Evolutionary conservation across 2,329 filamentous ascomycete genomes (phyloP).

Genomic region (Septoria linicola): DNA sequence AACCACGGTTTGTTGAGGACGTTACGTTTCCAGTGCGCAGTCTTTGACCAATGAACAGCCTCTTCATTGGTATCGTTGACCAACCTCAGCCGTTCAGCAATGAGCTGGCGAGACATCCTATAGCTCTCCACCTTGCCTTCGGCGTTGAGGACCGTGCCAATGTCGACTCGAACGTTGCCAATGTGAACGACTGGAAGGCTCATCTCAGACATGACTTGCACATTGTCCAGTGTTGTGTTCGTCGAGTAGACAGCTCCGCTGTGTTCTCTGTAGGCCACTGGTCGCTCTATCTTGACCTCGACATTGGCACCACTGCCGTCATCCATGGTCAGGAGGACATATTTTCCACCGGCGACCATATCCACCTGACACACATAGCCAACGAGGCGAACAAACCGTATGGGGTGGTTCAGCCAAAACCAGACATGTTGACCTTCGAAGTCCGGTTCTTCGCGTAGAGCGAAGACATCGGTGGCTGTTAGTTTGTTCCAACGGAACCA

Average conservation of each 20-base stretch:
- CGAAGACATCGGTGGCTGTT: conserved; percentile 55
- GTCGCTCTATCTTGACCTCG: conserved; percentile 53
- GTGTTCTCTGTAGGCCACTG: conserved; percentile 5
- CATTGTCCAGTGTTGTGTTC: conserved; percentile 40
- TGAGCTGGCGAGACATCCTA: conserved; percentile 52
- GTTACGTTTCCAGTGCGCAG: conserved; percentile 49
- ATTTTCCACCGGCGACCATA: conserved; percentile 39
- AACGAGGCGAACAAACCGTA: conserved; percentile 49
- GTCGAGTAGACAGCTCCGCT: conserved; percentile 6
- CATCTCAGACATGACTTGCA: conserved; percentile 39
- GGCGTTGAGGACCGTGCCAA: conserved; percentile 55
- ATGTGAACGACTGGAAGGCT: conserved; percentile 48
- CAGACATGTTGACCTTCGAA: conserved; percentile 58
- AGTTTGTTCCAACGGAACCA: conserved; percentile 64
- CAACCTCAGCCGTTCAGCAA: conserved; percentile 53
- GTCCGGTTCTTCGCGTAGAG: conserved; percentile 47
- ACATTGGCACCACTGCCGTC: conserved; percentile 61
- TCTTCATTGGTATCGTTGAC: conserved; percentile 57
- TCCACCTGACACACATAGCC: conserved; percentile 48
- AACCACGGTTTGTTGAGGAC: conserved; percentile 56
- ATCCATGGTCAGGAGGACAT: conserved; percentile 56
- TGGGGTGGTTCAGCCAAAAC: conserved; percentile 56
- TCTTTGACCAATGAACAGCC: conserved; percentile 53
- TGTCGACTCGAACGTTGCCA: conserved; percentile 38
- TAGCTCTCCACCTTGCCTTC: conserved; percentile 58